These are phyloP conservation scores for Penicillium flavigenum DNA, from an alignment of 495 filamentous ascomycete genomes.

Conservation along the genomic window DNA sequence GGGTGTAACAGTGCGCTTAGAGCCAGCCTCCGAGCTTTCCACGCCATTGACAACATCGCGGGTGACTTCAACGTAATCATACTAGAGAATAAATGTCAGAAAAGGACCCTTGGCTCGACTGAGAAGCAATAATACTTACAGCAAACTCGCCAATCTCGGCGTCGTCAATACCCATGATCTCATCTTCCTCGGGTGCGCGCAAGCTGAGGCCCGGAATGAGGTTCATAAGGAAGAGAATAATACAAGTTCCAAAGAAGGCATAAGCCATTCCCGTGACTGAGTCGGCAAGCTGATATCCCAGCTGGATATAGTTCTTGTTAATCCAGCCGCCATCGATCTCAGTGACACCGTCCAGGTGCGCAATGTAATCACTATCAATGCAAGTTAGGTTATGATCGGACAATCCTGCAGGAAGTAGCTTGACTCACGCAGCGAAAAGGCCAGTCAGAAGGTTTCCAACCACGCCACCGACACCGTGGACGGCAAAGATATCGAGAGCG, in stretches of 20 bases:
- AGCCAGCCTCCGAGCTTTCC: slow-evolving; percentile 36
- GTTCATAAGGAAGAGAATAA: slow-evolving; percentile 88
- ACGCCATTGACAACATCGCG: slow-evolving; percentile 74
- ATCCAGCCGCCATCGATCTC: slow-evolving; percentile 83
- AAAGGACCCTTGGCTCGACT: neutral
- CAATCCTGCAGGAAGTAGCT: neutral
- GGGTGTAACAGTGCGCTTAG: slow-evolving; percentile 38
- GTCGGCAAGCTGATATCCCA: slow-evolving; percentile 86
- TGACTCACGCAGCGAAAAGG: slow-evolving; percentile 81
- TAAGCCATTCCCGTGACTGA: slow-evolving; percentile 80
- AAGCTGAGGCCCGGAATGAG: slow-evolving; percentile 80
- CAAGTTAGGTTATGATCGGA: slow-evolving; percentile 16
- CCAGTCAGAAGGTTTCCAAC: slow-evolving; percentile 88
- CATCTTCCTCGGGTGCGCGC: slow-evolving; percentile 77
- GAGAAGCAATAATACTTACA: slow-evolving; percentile 39
- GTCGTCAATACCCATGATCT: slow-evolving; percentile 91
- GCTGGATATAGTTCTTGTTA: slow-evolving; percentile 85
- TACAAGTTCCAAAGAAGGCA: slow-evolving; percentile 79
- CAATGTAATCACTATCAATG: slow-evolving; percentile 70
- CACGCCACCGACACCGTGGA: slow-evolving; percentile 82
- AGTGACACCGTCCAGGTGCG: slow-evolving; percentile 75
- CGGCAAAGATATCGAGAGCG: slow-evolving; percentile 91
- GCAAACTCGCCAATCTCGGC: slow-evolving; percentile 97
- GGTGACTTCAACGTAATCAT: slow-evolving; percentile 93
- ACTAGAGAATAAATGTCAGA: slow-evolving; percentile 43